A percentile compares a stretch with the other conserved stretches of the same genome.
These are phyloP conservation scores for Plasmodium vivax DNA, from an alignment of 169 alveolate genomes.

Conservation along the genomic window DNA sequence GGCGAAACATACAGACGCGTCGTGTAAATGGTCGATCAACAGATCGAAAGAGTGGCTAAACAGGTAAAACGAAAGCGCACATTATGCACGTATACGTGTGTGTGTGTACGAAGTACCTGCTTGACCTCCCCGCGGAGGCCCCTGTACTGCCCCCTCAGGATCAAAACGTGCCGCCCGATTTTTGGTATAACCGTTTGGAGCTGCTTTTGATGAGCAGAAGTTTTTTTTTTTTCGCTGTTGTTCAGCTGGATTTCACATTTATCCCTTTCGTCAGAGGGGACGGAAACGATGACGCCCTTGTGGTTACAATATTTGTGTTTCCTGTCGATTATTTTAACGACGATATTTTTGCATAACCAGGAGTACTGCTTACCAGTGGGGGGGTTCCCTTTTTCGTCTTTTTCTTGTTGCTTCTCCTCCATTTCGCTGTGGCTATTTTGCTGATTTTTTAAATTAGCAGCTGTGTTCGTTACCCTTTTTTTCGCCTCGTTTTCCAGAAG, in stretches of 20 bases:
- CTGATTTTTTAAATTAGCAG: not conserved
- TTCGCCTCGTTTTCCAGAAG: constrained; percentile 67
- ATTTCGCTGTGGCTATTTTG: not conserved
- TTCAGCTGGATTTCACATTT: constrained; percentile 56
- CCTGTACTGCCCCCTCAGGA: constrained; percentile 36
- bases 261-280: constrained; percentile 4
- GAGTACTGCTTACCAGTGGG: not conserved
- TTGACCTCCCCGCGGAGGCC: constrained; percentile 28
- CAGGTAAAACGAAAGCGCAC: not conserved
- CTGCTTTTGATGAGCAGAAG: constrained; percentile 38
- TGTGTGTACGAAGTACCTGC: constrained; percentile 10
- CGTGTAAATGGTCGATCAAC: not conserved
- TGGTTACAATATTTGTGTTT: constrained; percentile 37
- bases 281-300: constrained; percentile 42
- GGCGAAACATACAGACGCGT: not conserved
- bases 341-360: constrained; percentile 58
- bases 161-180: constrained; percentile 35
- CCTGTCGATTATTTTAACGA: constrained; percentile 60
- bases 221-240: constrained; percentile 7
- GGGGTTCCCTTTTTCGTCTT: not conserved
- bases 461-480: constrained; percentile 10
- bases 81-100: not conserved
- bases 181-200: constrained; percentile 69
- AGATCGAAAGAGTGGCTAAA: not conserved
- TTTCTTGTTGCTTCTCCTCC: not conserved